Evolutionary conservation across 176 grass and related monocot genomes (phyloP), one percentile per base, ranked within the genome.

Genomic region (Zizania latifolia): DNA sequence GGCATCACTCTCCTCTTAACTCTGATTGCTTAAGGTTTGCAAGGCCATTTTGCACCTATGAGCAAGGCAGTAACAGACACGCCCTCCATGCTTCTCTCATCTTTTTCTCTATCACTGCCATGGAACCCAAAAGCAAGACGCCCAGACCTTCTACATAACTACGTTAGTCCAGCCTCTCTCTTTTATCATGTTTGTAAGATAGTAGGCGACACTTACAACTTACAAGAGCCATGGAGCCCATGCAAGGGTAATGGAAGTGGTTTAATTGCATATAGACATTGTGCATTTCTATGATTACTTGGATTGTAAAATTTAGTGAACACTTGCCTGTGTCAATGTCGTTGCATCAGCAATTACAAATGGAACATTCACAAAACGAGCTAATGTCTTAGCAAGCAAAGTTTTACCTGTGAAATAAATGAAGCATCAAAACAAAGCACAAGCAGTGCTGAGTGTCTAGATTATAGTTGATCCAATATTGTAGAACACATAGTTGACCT

Each of bases 301-400:
- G 30, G 36, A 64, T 45, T 3, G 10, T 51, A 78, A 81, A 77
- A 35, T 28, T 43, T 48, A 72, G 48, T 46, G 10, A 70, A 64
- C 27, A 88, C 96, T 89, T 90, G 70, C 96, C 92, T 99, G 96
- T 65, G 96, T 99, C 82, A 99, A 75, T 77, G 96, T 99, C 5
- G 96, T 99, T 44, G 96, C 96, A 82, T 99, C 96, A 61, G 96
- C 96, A 88, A 99, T 99, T 45, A 99, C 92, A 90, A 99, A 99
- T 63, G 96, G 96, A 44, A 99, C 96, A 90, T 99, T 92, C 62
- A 99, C 96, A 90, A 95, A 99, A 21, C 96, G 96, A 81, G 96
- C 96, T 79, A 99, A 92, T 73, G 96, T 95, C 81, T 94, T 99
- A 14, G 96, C 96, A 68, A 99, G 92, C 74, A 99, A 90, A 70